Base-by-base conservation (phyloP, 257 asterid genomes). In the Solanum pinnatisectum region DNA sequence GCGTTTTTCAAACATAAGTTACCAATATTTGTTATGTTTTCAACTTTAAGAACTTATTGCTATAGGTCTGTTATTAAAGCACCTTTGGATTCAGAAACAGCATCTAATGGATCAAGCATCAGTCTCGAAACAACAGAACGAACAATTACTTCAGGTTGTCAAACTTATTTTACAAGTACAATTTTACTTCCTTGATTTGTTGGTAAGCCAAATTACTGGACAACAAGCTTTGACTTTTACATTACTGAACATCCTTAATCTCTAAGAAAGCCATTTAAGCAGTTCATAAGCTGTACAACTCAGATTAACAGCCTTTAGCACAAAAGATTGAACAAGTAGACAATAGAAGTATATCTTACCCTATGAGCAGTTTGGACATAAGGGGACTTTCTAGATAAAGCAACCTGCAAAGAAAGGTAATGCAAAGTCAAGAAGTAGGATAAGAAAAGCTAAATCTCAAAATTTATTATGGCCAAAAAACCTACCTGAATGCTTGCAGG, bases 401-500 rank as follows among this genome's bases (percentile, higher is more conserved):
- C 99, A 93, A 97, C 99, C 99, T 97, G 89, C 60, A 83, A 93
- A 84, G 86, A 89, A 70, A 88, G 84, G 88, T 52, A 44, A 68
- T 23, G 30, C 42, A 82, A 87, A 70, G 60, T 83, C 20, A 49
- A 78, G 63, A 81, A 60, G 83, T 76, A 74, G 87, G 82, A 77
- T 39, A 81, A 35, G 77, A 79, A 73, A 44, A 67, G 60, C n/a
- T 12, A 72, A 84, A 90, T 5, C 49, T 32, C 6, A 49, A 87
- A 35, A 52, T n/a, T 16, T 15, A 52, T 68, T 68, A 87, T 59
- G 86, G 49, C 59, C 78, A 40, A 6, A 40, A 73, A 82, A 87
- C 92, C 87, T 91, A 59, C 99, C 98, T 97, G 99, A 86, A 97
- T 97, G 95, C 99, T 97, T 78, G 99, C 99, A 85, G 99, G 99